phyloP scores from a whole-genome alignment of 805 yeast genomes.

The Lachancea meyersii region DNA sequence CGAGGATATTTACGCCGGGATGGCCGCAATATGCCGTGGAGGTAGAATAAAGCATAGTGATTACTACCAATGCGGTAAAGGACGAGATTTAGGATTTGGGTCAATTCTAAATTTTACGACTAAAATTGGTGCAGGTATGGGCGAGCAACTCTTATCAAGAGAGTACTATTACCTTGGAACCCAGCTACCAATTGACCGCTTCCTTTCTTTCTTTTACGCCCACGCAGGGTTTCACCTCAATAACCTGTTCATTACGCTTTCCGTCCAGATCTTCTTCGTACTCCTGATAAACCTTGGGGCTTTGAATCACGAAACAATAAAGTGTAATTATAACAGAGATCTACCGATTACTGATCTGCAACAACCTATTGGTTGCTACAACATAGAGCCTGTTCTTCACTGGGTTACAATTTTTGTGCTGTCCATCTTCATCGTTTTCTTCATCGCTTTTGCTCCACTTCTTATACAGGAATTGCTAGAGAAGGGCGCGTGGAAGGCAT shows the following conservation, averaged over 20 bases:
- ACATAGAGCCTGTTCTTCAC: slow-evolving; percentile 73
- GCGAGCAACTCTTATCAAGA: slow-evolving; percentile 87
- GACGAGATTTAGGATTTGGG: slow-evolving; percentile 89
- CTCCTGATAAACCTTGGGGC: slow-evolving; percentile 76
- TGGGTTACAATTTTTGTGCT: slow-evolving; percentile 88
- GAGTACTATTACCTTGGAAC: slow-evolving; percentile 91
- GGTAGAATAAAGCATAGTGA: slow-evolving; percentile 95
- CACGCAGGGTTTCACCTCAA: slow-evolving; percentile 96
- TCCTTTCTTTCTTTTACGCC: slow-evolving; percentile 89
- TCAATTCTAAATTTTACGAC: slow-evolving; percentile 90
- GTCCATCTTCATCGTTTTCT: slow-evolving; percentile 87
- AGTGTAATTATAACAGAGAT: slow-evolving; percentile 60
- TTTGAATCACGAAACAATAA: slow-evolving; percentile 61
- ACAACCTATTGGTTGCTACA: slow-evolving; percentile 78
- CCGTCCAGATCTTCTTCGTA: slow-evolving; percentile 82
- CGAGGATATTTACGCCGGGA: slow-evolving; percentile 95
- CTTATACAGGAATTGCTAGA: slow-evolving; percentile 83
- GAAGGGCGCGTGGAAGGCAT: slow-evolving; percentile 73
- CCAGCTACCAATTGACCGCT: slow-evolving; percentile 79
- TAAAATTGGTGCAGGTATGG: slow-evolving; percentile 98
- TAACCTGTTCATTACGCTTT: slow-evolving; percentile 77
- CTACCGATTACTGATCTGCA: slow-evolving; percentile 68
- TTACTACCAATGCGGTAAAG: slow-evolving; percentile 94
- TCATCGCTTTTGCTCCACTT: slow-evolving; percentile 83
- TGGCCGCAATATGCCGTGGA: slow-evolving; percentile 82